Evolutionary conservation across 306 rosid genomes (phyloP), one percentile per base, ranked within the genome.

Genomic region (Amphicarpaea edgeworthii): DNA sequence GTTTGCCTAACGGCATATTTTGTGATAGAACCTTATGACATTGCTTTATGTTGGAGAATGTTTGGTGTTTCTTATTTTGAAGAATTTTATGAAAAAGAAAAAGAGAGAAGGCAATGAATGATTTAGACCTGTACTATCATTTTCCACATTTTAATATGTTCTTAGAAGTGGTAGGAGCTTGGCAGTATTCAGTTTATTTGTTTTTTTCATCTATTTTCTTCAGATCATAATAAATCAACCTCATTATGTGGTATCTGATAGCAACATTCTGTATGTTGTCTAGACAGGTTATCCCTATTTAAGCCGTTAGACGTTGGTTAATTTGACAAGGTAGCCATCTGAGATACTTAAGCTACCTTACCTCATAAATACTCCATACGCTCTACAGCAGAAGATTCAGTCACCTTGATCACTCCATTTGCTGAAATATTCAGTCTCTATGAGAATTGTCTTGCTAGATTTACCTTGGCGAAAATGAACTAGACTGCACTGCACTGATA

Each of bases 221-320:
- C 12, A 23, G 2, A 17, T 80, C 70, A 57, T 57, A 17, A 26
- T 50, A 41, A 43, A 30, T 49, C 28, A 45, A 47, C 37, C 6
- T 38, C 23, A 10, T 64, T 37, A 6, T 69, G 45, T 55, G 17
- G 62, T 17, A 30, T 73, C 58, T 73, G 34, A 32, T 80, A 30
- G 70, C 24, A 20, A 21, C 64, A 66, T 54, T 66, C 12, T 28
- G 32, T 32, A 51, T 23, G 6, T 20, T 28, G 21, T 57, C 20
- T 21, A 11, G 16, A 54, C 47, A 66, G 30, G 64, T 70, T 57
- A 15, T 57, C 32, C 37, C 2, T 38, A 21, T 15, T 61, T 47
- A 8, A 63, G 59, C 32, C 17, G 6, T 68, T 20, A 6, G 47
- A 14, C 32, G 1, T 51, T 20, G 67, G 21, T 17, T 51, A n/a